phyloP scores from a whole-genome alignment of 164 flowering plant genomes.

The Magnolia sinica region DNA sequence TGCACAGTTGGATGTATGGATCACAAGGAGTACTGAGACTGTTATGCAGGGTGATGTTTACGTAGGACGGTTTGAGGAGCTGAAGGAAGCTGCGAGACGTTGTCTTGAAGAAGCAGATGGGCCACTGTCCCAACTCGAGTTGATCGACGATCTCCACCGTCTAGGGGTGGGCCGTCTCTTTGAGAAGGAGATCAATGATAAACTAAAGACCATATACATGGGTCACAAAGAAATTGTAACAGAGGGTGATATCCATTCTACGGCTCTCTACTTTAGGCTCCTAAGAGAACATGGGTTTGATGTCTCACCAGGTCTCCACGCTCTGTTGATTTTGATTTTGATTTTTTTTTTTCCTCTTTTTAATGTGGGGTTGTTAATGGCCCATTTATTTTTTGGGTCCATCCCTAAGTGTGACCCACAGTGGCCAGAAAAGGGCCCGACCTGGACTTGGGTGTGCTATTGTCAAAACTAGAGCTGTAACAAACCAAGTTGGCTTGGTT shows the following conservation, averaged over 20 bases:
- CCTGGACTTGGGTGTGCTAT: no score
- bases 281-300: constrained; percentile 8
- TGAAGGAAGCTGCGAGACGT: constrained; percentile 11
- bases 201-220: not conserved
- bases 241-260: constrained; percentile 12
- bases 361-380: not conserved
- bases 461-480: no score
- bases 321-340: not conserved
- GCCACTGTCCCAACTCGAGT: constrained; percentile 19
- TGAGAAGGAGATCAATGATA: constrained; percentile 14
- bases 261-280: constrained; percentile 20
- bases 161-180: constrained; percentile 26
- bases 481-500: no score
- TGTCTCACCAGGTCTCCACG: constrained; percentile 4
- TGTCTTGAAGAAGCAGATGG: constrained; percentile 7
- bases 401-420: no score
- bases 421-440: no score
- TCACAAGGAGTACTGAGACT: not conserved
- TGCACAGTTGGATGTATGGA: not conserved
- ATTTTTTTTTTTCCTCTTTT: not conserved
- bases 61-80: not conserved
- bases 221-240: not conserved
- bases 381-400: no score
- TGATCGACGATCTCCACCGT: constrained; percentile 21
- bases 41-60: not conserved